Evolutionary conservation across 2,329 filamentous ascomycete genomes (phyloP).

Genomic region (Pseudogymnoascus sp.): DNA sequence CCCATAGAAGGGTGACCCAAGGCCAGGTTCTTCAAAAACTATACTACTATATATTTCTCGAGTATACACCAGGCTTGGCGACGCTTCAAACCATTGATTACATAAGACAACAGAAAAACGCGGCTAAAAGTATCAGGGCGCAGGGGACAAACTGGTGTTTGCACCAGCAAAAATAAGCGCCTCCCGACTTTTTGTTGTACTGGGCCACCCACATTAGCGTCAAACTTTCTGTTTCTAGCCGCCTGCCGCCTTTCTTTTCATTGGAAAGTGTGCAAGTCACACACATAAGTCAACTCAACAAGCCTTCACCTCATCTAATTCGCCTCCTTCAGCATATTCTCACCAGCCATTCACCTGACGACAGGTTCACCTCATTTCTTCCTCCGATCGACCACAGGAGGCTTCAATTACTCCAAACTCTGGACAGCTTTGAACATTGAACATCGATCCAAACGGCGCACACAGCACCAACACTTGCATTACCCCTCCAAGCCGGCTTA

Average conservation of each 20-base stretch:
- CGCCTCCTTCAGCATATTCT: not conserved
- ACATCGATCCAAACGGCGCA: constrained; percentile 4
- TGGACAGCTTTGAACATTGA: not conserved
- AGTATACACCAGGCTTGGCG: not conserved
- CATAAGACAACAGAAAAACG: not conserved
- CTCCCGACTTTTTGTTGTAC: not conserved
- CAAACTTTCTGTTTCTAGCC: constrained; percentile 7
- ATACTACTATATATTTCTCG: not conserved
- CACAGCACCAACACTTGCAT: constrained; percentile 10
- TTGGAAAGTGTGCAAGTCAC: constrained; percentile 1
- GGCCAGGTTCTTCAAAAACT: not conserved
- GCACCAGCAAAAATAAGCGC: constrained; percentile 4
- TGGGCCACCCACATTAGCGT: constrained; percentile 5
- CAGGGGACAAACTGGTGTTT: not conserved
- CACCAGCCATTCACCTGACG: not conserved
- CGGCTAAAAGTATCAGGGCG: constrained; percentile 5
- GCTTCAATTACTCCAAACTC: not conserved
- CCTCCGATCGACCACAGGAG: not conserved
- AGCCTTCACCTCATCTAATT: not conserved
- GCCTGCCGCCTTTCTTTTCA: constrained; percentile 5
- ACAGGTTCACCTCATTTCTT: not conserved
- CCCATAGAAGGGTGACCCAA: not conserved
- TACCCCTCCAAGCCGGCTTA: not conserved
- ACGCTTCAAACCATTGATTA: not conserved
- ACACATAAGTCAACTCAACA: not conserved